Evolutionary conservation across 331 rosid genomes (phyloP), one percentile per base, ranked within the genome.

Genomic region (Acacia pycnantha): DNA sequence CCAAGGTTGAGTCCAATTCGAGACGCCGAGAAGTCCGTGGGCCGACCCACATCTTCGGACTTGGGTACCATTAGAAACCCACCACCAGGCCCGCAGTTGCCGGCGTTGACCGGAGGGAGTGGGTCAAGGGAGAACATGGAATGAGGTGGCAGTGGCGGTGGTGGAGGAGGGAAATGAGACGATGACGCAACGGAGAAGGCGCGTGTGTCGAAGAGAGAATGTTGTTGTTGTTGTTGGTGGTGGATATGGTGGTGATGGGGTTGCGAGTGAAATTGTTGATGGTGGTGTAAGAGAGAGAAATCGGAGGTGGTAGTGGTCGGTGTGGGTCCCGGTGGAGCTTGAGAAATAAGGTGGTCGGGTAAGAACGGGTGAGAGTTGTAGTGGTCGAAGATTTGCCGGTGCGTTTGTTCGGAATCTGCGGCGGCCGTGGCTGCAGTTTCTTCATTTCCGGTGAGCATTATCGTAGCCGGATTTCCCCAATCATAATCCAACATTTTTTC

Each of bases 1-100:
- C 96, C 97, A 11, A 93, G 82, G 82, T 93, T 88, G 37, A 93
- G 94, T n/a, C 96, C 93, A 48, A 93, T 88, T 54, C 91, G 82
- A 2, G 91, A 82, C 2, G 88, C 40, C 22, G 50, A 61, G 41
- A 92, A 88, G 65, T 88, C 93, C 53, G 73, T 47, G 10, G 93
- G 73, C 44, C 81, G 82, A 19, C 77, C 65, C 2, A 82, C 44
- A 14, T 84, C 91, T 77, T 88, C 94, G 26, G 87, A 72, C 76
- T 92, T 92, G 5, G 93, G 86, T 29, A 89, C 86, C 8, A 86
- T 69, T 24, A 91, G 33, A 76, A 85, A 78, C 77, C 87, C 90
- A 16, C 86, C 90, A 16, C 84, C 90, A 11, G 70, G 79, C 26
- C 85, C 73, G 21, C 56, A 74, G 46, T 74, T 73, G 5, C 76